phyloP scores from a whole-genome alignment of 768 basidiomycete genomes.

The Lyophyllum shimeji region DNA sequence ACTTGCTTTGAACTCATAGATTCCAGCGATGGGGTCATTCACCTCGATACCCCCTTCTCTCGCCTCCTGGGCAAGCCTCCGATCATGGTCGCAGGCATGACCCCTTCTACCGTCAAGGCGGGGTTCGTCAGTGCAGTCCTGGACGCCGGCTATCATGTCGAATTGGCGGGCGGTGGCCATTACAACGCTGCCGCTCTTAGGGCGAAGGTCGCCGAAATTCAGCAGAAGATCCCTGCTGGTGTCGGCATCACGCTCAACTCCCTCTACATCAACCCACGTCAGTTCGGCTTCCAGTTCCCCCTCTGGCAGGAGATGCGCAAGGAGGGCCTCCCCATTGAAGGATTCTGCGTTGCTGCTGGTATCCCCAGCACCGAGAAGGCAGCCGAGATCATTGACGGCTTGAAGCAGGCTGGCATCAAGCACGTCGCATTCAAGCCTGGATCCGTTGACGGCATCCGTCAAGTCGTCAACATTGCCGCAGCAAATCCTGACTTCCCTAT shows the following conservation, averaged over 20 bases:
- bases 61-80: slow-evolving; percentile 95
- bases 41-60: slow-evolving; percentile 96
- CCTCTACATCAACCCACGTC: slow-evolving; percentile 97
- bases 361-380: slow-evolving; percentile 97
- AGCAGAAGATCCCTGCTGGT: slow-evolving; percentile 78
- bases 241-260: slow-evolving; percentile 93
- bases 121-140: slow-evolving; percentile 94
- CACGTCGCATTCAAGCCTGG: slow-evolving; percentile 99
- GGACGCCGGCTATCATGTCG: slow-evolving; percentile 92
- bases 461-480: slow-evolving; percentile 94
- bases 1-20: slow-evolving; percentile 9
- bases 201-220: slow-evolving; percentile 90
- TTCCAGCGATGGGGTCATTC: slow-evolving; percentile 84
- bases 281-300: slow-evolving; percentile 96
- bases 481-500: slow-evolving; percentile 95
- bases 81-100: slow-evolving; percentile 99
- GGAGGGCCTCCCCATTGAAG: slow-evolving; percentile 94
- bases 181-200: slow-evolving; percentile 91
- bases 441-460: slow-evolving; percentile 95
- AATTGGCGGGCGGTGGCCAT: slow-evolving; percentile 97
- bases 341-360: slow-evolving; percentile 98
- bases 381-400: slow-evolving; percentile 87
- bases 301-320: slow-evolving; percentile 97
- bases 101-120: slow-evolving; percentile 92
- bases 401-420: slow-evolving; percentile 84